Conservation (phyloP, 768 basidiomycete genomes). For the Hericium erinaceus region DNA sequence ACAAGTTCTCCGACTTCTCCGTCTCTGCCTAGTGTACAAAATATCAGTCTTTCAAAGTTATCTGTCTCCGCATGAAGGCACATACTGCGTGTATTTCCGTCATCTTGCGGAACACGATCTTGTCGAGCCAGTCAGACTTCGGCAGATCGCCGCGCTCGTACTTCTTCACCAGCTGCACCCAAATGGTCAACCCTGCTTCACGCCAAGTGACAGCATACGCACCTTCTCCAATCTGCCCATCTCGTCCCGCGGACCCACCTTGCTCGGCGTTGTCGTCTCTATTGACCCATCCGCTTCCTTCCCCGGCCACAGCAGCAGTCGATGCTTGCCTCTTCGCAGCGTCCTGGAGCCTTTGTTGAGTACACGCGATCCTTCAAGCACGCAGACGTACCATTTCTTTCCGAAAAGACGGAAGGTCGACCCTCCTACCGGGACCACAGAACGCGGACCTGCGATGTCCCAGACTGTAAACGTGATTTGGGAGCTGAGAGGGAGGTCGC, state of each 20-base stretch:
- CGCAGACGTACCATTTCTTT: constrained; percentile 68
- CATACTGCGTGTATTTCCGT: constrained; percentile 88
- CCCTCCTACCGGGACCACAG: constrained; percentile 80
- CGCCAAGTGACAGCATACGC: constrained; percentile 4
- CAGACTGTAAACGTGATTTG: constrained; percentile 93
- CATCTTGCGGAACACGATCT: constrained; percentile 88
- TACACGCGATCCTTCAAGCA: not conserved
- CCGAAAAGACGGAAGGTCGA: constrained; percentile 87
- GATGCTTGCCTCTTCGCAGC: constrained; percentile 83
- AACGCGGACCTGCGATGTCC: constrained; percentile 83
- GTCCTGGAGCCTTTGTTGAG: constrained; percentile 43
- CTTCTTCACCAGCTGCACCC: constrained; percentile 75
- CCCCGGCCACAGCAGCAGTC: constrained; percentile 75
- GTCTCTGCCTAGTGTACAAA: constrained; percentile 59
- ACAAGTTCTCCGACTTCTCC: constrained; percentile 88
- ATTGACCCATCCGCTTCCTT: constrained; percentile 79
- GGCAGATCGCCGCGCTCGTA: constrained; percentile 90
- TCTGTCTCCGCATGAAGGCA: constrained; percentile 2
- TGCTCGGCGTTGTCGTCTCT: constrained; percentile 83
- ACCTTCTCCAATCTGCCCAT: constrained; percentile 95
- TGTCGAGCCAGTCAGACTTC: constrained; percentile 94
- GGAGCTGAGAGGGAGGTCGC: constrained; percentile 82
- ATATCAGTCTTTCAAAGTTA: too few species aligned
- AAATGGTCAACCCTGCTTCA: not conserved
- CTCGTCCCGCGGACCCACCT: constrained; percentile 72